A percentile compares a stretch with the other conserved stretches of the same genome.
These are phyloP conservation scores for Singerocomus inundabilis DNA, from an alignment of 1,284 basidiomycete genomes.

Conservation along the genomic window DNA sequence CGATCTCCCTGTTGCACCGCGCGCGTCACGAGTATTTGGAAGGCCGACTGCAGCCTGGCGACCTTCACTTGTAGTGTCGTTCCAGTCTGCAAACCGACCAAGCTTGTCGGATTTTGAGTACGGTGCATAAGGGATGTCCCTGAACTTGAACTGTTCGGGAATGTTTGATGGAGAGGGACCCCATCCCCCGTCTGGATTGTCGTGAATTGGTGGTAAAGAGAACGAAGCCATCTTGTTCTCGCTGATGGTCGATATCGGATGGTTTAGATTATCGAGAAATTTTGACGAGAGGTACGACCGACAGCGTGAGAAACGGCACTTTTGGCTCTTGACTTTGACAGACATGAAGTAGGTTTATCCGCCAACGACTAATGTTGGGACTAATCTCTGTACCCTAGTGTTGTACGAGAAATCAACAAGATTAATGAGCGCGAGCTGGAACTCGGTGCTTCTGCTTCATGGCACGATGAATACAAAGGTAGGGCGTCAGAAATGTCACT, in stretches of 20 bases:
- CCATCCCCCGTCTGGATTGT: constrained; percentile 82
- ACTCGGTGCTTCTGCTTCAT: constrained; percentile 74
- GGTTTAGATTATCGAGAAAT: constrained; percentile 12
- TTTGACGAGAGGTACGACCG: constrained; percentile 16
- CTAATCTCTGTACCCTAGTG: constrained; percentile 47
- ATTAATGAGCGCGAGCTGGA: constrained; percentile 95
- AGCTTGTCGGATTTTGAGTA: constrained; percentile 99
- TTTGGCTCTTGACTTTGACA: constrained; percentile 21
- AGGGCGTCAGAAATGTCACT: constrained; percentile 16
- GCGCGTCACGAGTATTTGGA: constrained; percentile 47
- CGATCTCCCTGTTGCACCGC: constrained; percentile 51
- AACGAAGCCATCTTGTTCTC: constrained; percentile 64
- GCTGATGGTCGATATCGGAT: constrained; percentile 8
- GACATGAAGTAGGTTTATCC: constrained; percentile 64
- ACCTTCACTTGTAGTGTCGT: constrained; percentile 66
- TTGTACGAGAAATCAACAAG: constrained; percentile 88
- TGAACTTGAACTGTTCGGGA: constrained; percentile 80
- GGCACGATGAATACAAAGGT: constrained; percentile 97
- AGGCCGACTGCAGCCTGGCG: constrained; percentile 57
- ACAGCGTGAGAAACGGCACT: constrained; percentile 46
- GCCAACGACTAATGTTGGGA: constrained; percentile 2
- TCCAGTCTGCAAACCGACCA: constrained; percentile 98
- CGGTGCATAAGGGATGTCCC: constrained; percentile 93
- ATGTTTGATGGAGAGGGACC: constrained; percentile 75
- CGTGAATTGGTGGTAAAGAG: constrained; percentile 72